Conservation (phyloP, 129 eudicot species). For the Logfia minima region DNA sequence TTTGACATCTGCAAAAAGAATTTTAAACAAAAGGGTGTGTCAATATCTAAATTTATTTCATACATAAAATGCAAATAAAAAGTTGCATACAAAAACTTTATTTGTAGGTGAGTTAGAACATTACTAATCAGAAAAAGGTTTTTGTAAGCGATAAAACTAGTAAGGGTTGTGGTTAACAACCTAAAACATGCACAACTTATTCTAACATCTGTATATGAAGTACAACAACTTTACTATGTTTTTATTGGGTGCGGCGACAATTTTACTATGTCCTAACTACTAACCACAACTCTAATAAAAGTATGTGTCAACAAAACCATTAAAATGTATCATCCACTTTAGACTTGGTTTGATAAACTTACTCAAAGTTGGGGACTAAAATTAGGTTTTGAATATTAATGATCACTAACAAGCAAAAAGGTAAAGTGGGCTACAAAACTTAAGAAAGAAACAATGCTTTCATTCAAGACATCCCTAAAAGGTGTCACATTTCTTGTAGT, state of each 20-base stretch:
- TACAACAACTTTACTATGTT: no score
- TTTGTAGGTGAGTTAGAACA: neutral
- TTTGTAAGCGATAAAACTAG: neutral
- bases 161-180: neutral
- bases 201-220: neutral
- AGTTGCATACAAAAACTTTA: neutral
- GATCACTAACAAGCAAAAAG: neutral
- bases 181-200: neutral
- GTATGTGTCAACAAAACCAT: neutral
- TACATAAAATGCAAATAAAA: neutral
- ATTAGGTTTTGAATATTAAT: neutral
- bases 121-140: no score
- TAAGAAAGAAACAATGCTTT: neutral
- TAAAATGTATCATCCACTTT: neutral
- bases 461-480: neutral
- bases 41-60: neutral
- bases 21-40: neutral
- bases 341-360: neutral
- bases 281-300: neutral
- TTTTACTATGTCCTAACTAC: neutral
- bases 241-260: neutral
- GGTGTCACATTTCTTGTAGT: neutral
- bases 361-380: neutral
- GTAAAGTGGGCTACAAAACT: constrained; percentile 1
- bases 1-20: constrained; percentile 79